Base-by-base conservation (phyloP, 2,329 filamentous ascomycete species). In the Metarhizium guizhouense region DNA sequence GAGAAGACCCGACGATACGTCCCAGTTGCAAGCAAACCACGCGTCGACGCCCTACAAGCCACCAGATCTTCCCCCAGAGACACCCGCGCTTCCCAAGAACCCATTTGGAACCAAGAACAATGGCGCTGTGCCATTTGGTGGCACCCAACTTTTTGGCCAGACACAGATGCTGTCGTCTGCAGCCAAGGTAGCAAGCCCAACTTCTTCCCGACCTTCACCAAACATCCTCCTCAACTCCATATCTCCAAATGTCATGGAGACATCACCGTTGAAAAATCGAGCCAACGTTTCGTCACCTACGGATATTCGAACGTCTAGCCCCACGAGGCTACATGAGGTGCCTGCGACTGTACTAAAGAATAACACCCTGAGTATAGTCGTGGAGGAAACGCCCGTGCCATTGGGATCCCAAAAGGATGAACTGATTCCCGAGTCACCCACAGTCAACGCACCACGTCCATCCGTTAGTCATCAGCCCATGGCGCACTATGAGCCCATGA, bases 151-250 rank as follows among this genome's bases (percentile, higher is more conserved):
- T 8, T 84, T 84, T 60, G 74, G 71, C 1, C 75, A 78, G 59
- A 83, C 81, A 0, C 81, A 82, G 56, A 65, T 81, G 58, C 65
- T 69, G 36, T 82, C 81, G 2, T 82, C 80, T 1, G 78, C 73
- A 1, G 62, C 75, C 16, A 80, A 76, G 61, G 29, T 43, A 1
- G 71, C 69, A 49, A 83, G 79, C 56, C 81, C 81, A 20, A 83
- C 80, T 0, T 83, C 79, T 1, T 83, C 80, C 1, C 72, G 80
- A 11, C 81, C 81, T 0, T 84, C 81, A 1, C 80, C 80, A 0
- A 69, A 74, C 47, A 61, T 76, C 4, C 74, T 78, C 11, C 65
- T 70, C 29, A 72, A 78, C 52, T 68, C 71, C 1, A 74, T 77
- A 4, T 80, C 78, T 2, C 72, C 78, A 0, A 76, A 76, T 47